Base-by-base conservation (phyloP, 2,329 filamentous ascomycete genomes). In the Trichoderma sp. region DNA sequence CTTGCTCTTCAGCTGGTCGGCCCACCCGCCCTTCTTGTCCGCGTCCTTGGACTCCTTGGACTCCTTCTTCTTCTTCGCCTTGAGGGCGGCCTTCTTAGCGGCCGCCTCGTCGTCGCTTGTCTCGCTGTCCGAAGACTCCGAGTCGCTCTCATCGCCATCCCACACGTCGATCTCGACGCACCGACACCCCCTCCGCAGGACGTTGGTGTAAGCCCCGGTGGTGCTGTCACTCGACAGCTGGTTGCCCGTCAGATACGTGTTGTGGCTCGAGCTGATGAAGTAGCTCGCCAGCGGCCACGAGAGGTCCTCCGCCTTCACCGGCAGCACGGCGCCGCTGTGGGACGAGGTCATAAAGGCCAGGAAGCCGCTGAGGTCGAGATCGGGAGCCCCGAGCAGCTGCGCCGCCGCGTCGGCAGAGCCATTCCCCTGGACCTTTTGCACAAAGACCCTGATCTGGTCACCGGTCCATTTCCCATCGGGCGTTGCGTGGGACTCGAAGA, bases 151-250 rank as follows among this genome's bases (percentile, higher is more conserved):
- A 67, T 91, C 88, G 50, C 94, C 94, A 76, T 97, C 92, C 94
- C 94, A 97, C 73, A 95, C 96, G 75, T 97, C 94, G 69, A 97
- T 92, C 80, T 97, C 94, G 68, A 97, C 90, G 79, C 94, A 97
- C 19, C 94, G 90, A 73, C 94, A 97, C 2, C 93, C 93, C 61
- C 92, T 89, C 72, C 93, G 86, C 67, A 97, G 82, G 10, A 94
- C 92, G 60, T 90, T 90, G 72, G 92, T 92, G 82, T 97, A 97
- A 2, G 92, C 91, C 72, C 93, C 91, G 0, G 92, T 93, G 76
- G 93, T 96, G 63, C 93, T 95, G 69, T 91, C 88, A 72, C 93
- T 94, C 69, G 87, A 92, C 15, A 97, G 88, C 81, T 97, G 94
- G 76, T 94, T 92, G 27, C 94, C 94, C 1, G 93, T 87, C 25